Percentiles rank a stretch among this genome's conserved stretches.
phyloP scores from a whole-genome alignment of 83 land plant genomes.

The Diphasiastrum complanatum region DNA sequence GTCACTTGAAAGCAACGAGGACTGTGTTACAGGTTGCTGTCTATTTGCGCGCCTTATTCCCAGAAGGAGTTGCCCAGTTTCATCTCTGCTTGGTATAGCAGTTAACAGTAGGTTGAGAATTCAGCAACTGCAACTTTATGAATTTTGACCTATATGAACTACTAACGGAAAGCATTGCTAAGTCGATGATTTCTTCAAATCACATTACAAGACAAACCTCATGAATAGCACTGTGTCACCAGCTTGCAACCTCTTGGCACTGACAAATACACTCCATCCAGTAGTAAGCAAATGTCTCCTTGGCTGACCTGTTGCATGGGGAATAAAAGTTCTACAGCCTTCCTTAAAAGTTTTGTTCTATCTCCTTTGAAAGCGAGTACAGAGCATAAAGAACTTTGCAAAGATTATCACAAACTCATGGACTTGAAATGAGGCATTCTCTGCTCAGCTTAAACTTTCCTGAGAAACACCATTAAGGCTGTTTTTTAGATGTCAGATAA shows the following conservation, averaged over 20 bases:
- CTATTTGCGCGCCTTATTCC: conserved; percentile 73
- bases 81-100: conserved; percentile 46
- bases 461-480: no score
- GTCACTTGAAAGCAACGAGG: conserved; percentile 31
- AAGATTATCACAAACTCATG: background rate
- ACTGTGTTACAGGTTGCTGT: conserved; percentile 27
- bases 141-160: background rate
- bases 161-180: background rate
- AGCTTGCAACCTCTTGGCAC: conserved; percentile 76
- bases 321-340: background rate
- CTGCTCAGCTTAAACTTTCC: background rate
- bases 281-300: conserved; percentile 91
- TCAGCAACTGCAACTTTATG: background rate
- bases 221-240: conserved; percentile 90
- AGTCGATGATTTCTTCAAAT: no score
- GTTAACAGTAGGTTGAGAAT: background rate
- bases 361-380: background rate
- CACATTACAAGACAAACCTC: conserved; percentile 32
- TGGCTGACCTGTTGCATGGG: conserved; percentile 63
- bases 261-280: conserved; percentile 94
- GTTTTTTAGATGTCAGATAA: no score
- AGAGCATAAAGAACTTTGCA: no score
- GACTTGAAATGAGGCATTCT: background rate
- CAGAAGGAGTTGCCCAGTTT: conserved; percentile 66
- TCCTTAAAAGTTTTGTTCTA: background rate